These are phyloP conservation scores for Dactylellina sp. DNA, from an alignment of 2,329 filamentous ascomycete genomes.

Conservation along the genomic window DNA sequence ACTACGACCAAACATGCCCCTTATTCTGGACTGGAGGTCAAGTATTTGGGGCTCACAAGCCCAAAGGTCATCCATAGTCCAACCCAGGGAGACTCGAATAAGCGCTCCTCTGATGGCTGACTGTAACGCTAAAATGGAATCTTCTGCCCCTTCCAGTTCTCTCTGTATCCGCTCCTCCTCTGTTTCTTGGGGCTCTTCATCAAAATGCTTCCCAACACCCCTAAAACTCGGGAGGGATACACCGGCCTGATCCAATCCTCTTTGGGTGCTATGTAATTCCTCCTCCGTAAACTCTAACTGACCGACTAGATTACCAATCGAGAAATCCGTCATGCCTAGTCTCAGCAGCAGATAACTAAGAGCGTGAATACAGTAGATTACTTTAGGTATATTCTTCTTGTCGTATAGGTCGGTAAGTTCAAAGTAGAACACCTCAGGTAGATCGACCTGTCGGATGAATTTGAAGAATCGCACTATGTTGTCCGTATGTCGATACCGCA, in stretches of 20 bases:
- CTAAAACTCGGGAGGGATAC: slow-evolving; percentile 97
- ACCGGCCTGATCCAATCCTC: slow-evolving; percentile 93
- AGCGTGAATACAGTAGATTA: slow-evolving; percentile 98
- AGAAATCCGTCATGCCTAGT: slow-evolving; percentile 93
- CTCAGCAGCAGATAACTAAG: slow-evolving; percentile 97
- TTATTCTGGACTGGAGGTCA: slow-evolving; percentile 85
- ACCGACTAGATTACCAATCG: slow-evolving; percentile 95
- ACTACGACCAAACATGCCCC: slow-evolving; percentile 69
- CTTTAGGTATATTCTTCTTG: slow-evolving; percentile 99
- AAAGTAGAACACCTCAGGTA: slow-evolving; percentile 95
- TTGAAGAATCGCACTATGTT: slow-evolving; percentile 97
- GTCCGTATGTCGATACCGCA: slow-evolving; percentile 96
- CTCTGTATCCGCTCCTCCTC: slow-evolving; percentile 89
- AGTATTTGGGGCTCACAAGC: slow-evolving; percentile 81
- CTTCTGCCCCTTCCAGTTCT: slow-evolving; percentile 82
- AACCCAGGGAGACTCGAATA: slow-evolving; percentile 79
- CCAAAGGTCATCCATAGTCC: slow-evolving; percentile 90
- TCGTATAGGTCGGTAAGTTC: slow-evolving; percentile 98
- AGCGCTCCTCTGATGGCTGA: slow-evolving; percentile 85
- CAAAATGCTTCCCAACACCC: slow-evolving; percentile 95
- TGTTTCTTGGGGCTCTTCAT: slow-evolving; percentile 80
- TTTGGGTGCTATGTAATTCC: slow-evolving; percentile 95
- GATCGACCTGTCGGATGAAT: slow-evolving; percentile 88
- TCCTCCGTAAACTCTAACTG: slow-evolving; percentile 98
- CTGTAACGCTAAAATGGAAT: slow-evolving; percentile 80